These are phyloP conservation scores for Neurospora discreta DNA, from an alignment of 495 filamentous ascomycete genomes.

Conservation along the genomic window DNA sequence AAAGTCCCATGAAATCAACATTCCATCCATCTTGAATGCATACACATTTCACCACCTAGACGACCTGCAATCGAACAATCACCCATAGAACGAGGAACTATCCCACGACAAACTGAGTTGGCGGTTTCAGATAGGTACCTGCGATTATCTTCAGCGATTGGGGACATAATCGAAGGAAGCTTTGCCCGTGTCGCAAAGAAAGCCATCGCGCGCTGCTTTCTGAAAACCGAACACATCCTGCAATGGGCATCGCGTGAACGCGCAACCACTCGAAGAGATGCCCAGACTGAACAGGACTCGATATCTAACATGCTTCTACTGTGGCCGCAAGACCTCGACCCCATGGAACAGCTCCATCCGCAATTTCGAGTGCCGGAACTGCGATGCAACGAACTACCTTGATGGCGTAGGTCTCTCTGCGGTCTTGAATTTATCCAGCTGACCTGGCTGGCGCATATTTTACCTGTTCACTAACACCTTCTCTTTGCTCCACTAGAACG, in stretches of 20 bases:
- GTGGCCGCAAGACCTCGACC: conserved; percentile 49
- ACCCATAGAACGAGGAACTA: neutral
- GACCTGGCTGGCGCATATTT: neutral
- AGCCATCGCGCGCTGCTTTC: neutral
- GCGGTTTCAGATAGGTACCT: neutral
- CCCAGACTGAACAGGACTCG: conserved; percentile 16
- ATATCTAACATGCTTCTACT: conserved; percentile 64
- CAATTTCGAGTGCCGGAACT: conserved; percentile 59
- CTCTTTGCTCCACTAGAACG: conserved; percentile 40
- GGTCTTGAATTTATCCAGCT: neutral
- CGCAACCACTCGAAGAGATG: conserved; percentile 9
- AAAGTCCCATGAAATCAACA: too few relatives aligned
- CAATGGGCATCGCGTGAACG: conserved; percentile 8
- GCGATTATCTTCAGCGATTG: neutral
- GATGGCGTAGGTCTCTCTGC: conserved; percentile 43
- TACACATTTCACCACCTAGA: neutral
- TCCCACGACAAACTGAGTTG: neutral
- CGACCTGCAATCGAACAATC: neutral
- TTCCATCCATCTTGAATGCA: neutral
- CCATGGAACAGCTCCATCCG: conserved; percentile 38
- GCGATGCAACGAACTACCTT: conserved; percentile 73
- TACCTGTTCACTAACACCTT: neutral
- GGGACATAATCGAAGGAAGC: neutral
- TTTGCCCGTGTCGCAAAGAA: neutral
- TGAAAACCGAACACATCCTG: neutral